Evolutionary conservation across 2,329 filamentous ascomycete species (phyloP), one percentile per base, ranked within the genome.

Genomic region (Penicillium sp.): DNA sequence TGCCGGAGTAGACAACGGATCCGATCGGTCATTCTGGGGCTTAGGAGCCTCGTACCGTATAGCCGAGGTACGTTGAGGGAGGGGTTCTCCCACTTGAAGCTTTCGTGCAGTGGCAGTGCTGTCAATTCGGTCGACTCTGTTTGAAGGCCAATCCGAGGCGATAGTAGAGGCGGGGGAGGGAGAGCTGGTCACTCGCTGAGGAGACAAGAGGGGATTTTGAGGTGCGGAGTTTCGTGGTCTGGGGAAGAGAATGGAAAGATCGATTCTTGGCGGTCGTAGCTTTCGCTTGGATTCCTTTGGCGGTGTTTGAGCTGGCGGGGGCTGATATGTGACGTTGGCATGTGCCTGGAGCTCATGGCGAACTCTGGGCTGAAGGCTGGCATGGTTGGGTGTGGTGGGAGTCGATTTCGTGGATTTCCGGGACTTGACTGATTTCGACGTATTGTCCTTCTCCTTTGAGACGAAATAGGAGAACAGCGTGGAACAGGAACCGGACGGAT

Each of bases 381-480:
- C 15, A 35, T 28, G 49, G 31, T 55, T 54, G 24, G 50, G 52
- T 39, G 45, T 57, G 20, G 62, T 60, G 28, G 63, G 66, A 46
- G 51, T 62, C 18, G 66, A 66, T 58, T 73, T 73, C 3, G 15
- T 67, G 62, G 49, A 70, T 52, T 75, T 62, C 15, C 33, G 67
- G 62, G 49, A 70, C 52, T 75, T 62, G 15, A 70, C 67, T 4
- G 68, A 37, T 37, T 37, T 37, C 8, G 33, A 37, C 4, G 15
- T 5, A 5, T 9, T 37, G 1, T 37, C 33, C 18, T 37, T 69
- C 46, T 70, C 72, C 43, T 72, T 68, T 18, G 72, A 66, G 54
- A 72, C 74, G 53, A 76, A 78, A 50, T 74, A 72, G 38, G 76
- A 77, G 52, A 68, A 72, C 9, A 77, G 58, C 3, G 75, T 74